A percentile compares a stretch with the other conserved stretches of the same genome.
These are phyloP conservation scores for Aspergillus calidoustus DNA, from an alignment of 2,329 filamentous ascomycete species.

Conservation along the genomic window DNA sequence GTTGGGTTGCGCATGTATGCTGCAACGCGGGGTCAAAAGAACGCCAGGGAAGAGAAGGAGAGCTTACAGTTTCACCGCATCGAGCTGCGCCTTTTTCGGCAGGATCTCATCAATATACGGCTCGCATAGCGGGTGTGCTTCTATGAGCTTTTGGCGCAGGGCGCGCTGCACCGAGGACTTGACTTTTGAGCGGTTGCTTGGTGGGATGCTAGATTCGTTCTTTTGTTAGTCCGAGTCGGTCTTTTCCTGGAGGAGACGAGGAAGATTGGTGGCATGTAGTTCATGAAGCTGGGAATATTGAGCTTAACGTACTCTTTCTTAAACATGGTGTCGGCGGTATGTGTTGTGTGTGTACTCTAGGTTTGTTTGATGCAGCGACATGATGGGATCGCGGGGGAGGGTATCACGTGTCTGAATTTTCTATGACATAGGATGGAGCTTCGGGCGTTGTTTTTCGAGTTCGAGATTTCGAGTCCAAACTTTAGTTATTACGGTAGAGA, in stretches of 20 bases:
- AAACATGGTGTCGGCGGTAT: constrained; percentile 66
- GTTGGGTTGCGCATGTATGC: too few species aligned
- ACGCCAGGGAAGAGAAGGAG: not conserved
- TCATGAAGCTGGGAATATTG: not conserved
- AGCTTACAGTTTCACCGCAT: constrained; percentile 79
- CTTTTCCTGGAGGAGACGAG: not conserved
- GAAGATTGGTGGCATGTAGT: not conserved
- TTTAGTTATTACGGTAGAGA: too few species aligned
- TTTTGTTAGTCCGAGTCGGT: constrained; percentile 11
- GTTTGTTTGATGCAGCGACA: constrained; percentile 12
- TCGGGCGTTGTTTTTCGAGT: not conserved
- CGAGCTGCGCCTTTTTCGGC: constrained; percentile 90
- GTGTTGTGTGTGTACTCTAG: constrained; percentile 5
- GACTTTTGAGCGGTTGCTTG: constrained; percentile 88
- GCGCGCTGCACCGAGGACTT: constrained; percentile 93
- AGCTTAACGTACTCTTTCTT: constrained; percentile 79
- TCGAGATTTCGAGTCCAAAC: too few species aligned
- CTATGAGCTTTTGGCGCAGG: constrained; percentile 79
- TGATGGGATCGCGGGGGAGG: constrained; percentile 23
- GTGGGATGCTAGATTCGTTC: constrained; percentile 63
- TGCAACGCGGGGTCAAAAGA: not conserved
- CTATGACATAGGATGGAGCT: constrained; percentile 12
- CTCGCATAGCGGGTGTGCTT: constrained; percentile 82
- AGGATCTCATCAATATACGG: constrained; percentile 92
- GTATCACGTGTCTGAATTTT: constrained; percentile 18